These are phyloP conservation scores for Chaetoceros tenuissimus DNA, from an alignment of 108 stramenopile genomes.

Conservation along the genomic window DNA sequence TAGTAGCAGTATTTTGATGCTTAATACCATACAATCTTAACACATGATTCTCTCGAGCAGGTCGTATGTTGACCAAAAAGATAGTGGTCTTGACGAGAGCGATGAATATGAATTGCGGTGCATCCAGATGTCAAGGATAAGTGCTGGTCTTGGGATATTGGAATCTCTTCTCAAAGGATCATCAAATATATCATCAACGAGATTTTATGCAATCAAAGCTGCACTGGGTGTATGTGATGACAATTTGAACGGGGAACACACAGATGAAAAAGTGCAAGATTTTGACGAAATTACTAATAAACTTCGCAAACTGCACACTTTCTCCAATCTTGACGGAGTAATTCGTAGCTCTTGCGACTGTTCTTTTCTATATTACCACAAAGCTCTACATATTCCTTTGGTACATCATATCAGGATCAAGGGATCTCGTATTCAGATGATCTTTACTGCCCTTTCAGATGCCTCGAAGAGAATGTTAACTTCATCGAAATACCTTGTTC, in stretches of 20 bases:
- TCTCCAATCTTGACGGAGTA: constrained; percentile 2
- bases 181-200: background rate
- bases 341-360: constrained; percentile 10
- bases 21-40: too few relatives aligned
- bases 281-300: too few relatives aligned
- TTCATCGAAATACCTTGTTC: background rate
- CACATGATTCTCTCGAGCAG: background rate
- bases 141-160: background rate
- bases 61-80: background rate
- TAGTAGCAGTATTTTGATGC: too few relatives aligned
- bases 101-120: background rate
- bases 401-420: background rate
- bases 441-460: background rate
- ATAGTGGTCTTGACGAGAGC: background rate
- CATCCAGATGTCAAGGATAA: background rate
- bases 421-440: background rate
- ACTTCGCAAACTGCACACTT: background rate
- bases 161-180: background rate
- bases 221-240: background rate
- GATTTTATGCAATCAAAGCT: background rate
- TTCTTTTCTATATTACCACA: background rate
- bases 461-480: background rate
- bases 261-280: background rate
- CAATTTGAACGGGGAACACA: background rate
- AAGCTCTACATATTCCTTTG: background rate